Percentiles rank a stretch among this genome's conserved stretches.
These are phyloP conservation scores for Eremomyces bilateralis DNA, from an alignment of 495 filamentous ascomycete genomes.

Conservation along the genomic window DNA sequence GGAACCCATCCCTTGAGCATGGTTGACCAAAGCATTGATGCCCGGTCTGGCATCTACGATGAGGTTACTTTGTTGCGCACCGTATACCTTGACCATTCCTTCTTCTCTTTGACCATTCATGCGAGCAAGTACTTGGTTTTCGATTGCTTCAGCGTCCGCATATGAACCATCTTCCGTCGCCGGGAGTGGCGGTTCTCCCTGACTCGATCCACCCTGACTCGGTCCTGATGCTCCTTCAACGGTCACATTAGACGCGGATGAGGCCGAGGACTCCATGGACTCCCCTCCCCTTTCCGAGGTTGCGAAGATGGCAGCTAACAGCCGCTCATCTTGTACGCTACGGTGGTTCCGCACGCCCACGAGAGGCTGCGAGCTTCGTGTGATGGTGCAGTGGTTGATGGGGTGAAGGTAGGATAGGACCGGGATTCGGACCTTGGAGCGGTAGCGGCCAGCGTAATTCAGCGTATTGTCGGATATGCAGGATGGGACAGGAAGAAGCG, in stretches of 20 bases:
- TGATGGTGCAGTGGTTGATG: slow-evolving; percentile 92
- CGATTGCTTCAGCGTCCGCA: slow-evolving; percentile 41
- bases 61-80: slow-evolving; percentile 80
- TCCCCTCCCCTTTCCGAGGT: slow-evolving; percentile 34
- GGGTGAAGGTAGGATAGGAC: slow-evolving; percentile 83
- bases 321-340: slow-evolving; percentile 87
- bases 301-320: slow-evolving; percentile 85
- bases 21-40: slow-evolving; percentile 91
- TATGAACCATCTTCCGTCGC: slow-evolving; percentile 12
- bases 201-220: too few species aligned
- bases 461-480: slow-evolving; percentile 89
- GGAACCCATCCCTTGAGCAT: slow-evolving; percentile 77
- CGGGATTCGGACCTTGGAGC: slow-evolving; percentile 72
- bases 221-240: slow-evolving; percentile 1
- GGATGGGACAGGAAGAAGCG: slow-evolving; percentile 59
- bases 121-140: slow-evolving; percentile 46
- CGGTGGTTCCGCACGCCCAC: slow-evolving; percentile 73
- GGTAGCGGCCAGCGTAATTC: slow-evolving; percentile 78
- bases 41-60: slow-evolving; percentile 94
- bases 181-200: too few species aligned
- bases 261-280: slow-evolving; percentile 16
- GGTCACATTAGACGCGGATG: slow-evolving; percentile 18
- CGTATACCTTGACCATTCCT: slow-evolving; percentile 41
- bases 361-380: slow-evolving; percentile 79
- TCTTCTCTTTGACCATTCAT: slow-evolving; percentile 19